Evolutionary conservation across 176 grass and related monocot genomes (phyloP).

Genomic region (Ananas comosus): DNA sequence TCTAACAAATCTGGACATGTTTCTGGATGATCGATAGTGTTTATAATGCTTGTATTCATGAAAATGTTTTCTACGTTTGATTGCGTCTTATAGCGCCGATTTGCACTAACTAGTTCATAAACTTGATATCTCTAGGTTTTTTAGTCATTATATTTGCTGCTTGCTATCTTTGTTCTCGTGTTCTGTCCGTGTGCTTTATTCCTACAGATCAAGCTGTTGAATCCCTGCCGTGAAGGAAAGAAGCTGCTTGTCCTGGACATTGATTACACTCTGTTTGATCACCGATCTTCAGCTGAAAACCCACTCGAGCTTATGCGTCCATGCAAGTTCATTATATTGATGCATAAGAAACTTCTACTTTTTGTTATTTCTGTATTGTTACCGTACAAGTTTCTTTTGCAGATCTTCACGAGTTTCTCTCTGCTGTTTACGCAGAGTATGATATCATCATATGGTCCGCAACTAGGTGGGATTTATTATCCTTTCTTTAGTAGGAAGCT

Average conservation of each 20-base stretch:
- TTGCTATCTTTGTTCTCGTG: too few relatives aligned
- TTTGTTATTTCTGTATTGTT: neutral
- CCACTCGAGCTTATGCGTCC: slow-evolving; percentile 92
- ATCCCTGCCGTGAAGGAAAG: slow-evolving; percentile 86
- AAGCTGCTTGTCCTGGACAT: slow-evolving; percentile 92
- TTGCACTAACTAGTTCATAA: too few relatives aligned
- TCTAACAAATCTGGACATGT: too few relatives aligned
- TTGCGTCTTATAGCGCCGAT: too few relatives aligned
- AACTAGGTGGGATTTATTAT: slow-evolving; percentile 50
- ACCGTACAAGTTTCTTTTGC: slow-evolving; percentile 14
- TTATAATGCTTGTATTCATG: too few relatives aligned
- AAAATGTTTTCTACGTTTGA: too few relatives aligned
- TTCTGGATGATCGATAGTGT: too few relatives aligned
- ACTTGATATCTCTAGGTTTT: too few relatives aligned
- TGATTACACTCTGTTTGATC: slow-evolving; percentile 96
- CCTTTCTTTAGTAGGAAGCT: neutral
- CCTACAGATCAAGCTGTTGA: slow-evolving; percentile 79
- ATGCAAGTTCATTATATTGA: slow-evolving; percentile 38
- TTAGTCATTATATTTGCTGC: neutral
- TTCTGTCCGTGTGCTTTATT: slow-evolving; percentile 18
- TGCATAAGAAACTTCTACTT: neutral
- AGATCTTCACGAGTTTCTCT: slow-evolving; percentile 95
- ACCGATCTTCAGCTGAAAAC: slow-evolving; percentile 77
- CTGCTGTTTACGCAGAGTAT: slow-evolving; percentile 79
- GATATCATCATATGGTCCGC: slow-evolving; percentile 99